Percentiles rank a stretch among this genome's conserved stretches.
Evolutionary conservation across 768 basidiomycete genomes (phyloP).

Genomic region (Lactarius vividus): DNA sequence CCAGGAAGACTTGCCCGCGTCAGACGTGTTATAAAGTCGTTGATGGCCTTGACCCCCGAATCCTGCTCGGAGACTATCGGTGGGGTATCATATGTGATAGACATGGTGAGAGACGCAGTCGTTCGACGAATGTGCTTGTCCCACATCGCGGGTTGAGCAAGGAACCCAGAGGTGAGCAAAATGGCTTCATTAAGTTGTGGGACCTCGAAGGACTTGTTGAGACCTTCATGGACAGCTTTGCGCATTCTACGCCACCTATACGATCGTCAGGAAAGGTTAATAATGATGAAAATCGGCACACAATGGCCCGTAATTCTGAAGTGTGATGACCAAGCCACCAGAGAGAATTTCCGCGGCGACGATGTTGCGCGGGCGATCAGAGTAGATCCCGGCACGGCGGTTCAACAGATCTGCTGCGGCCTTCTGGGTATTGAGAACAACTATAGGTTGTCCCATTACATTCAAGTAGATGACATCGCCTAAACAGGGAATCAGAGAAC

Average conservation of each 20-base stretch:
- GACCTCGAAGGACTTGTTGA: constrained; percentile 15
- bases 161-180: constrained; percentile 19
- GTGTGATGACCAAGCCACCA: constrained; percentile 19
- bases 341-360: constrained; percentile 21
- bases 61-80: constrained; percentile 21
- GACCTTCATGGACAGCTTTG: constrained; percentile 20
- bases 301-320: constrained; percentile 21
- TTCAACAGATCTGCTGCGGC: constrained; percentile 31
- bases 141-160: constrained; percentile 18
- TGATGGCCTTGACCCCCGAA: constrained; percentile 17
- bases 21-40: constrained; percentile 24
- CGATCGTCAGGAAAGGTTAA: neutral
- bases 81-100: constrained; percentile 22
- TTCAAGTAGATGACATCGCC: constrained; percentile 26
- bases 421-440: constrained; percentile 31
- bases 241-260: constrained; percentile 27
- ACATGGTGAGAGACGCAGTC: constrained; percentile 24
- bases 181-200: constrained; percentile 20
- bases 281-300: neutral
- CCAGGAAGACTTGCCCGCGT: constrained; percentile 24
- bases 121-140: constrained; percentile 19
- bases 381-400: constrained; percentile 24
- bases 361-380: constrained; percentile 24
- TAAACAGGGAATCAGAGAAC: constrained; percentile 6
- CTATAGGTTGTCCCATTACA: constrained; percentile 24